Conservation (phyloP, 805 yeast species). For the Monosporozyma solicola region DNA sequence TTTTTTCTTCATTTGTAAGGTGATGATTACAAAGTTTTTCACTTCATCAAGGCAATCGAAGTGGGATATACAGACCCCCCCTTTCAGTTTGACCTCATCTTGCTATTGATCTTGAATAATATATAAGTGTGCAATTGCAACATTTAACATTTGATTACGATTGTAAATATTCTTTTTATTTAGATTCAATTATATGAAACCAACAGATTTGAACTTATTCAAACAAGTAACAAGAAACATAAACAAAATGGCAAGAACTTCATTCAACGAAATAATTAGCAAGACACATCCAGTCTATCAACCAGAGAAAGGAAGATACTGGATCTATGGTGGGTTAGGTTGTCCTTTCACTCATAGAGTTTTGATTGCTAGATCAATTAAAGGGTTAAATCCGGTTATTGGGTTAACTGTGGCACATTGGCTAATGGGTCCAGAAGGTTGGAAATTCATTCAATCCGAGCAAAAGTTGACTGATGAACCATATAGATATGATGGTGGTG, state of each 20-base stretch:
- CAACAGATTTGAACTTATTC: neutral
- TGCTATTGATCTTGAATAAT: neutral
- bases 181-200: neutral
- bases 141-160: too few species aligned
- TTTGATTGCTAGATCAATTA: slow-evolving; percentile 58
- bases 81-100: neutral
- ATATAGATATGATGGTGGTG: slow-evolving; percentile 16
- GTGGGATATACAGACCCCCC: neutral
- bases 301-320: slow-evolving; percentile 76
- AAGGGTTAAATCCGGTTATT: slow-evolving; percentile 57
- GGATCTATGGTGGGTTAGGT: slow-evolving; percentile 77
- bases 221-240: neutral
- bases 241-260: slow-evolving; percentile 12
- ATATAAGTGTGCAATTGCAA: too few species aligned
- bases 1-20: neutral
- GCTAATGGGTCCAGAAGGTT: slow-evolving; percentile 78
- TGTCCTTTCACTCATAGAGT: slow-evolving; percentile 96
- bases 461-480: slow-evolving; percentile 8
- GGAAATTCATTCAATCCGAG: slow-evolving; percentile 50
- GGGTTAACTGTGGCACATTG: slow-evolving; percentile 79
- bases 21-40: neutral
- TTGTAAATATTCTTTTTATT: neutral
- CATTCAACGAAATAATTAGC: slow-evolving; percentile 53
- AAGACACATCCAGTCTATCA: slow-evolving; percentile 45
- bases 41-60: neutral